Conservation (phyloP, 257 asterid species). For the Dorcoceras hygrometricum region DNA sequence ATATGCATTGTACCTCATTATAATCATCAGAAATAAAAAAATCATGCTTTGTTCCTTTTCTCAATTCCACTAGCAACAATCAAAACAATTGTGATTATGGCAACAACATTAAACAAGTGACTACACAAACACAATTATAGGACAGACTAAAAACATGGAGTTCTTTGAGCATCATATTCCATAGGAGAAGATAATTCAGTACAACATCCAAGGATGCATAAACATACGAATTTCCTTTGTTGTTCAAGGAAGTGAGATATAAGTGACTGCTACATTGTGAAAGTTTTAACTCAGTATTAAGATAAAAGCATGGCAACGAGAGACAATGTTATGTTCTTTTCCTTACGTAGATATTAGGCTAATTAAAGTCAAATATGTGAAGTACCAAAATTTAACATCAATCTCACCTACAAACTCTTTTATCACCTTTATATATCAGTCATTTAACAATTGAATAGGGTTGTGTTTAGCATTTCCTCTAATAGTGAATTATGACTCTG, state of each 20-base stretch:
- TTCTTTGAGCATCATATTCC: not conserved
- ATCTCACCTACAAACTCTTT: too few species aligned
- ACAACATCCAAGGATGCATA: not conserved
- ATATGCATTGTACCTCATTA: too few species aligned
- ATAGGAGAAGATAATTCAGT: constrained; percentile 12
- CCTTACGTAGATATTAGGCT: constrained; percentile 7
- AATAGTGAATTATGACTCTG: constrained; percentile 8
- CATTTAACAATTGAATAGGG: constrained; percentile 18
- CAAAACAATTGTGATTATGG: constrained; percentile 19
- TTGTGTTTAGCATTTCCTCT: constrained; percentile 7
- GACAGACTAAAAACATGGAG: not conserved
- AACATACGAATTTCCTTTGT: not conserved
- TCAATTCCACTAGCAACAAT: constrained; percentile 21
- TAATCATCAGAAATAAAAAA: too few species aligned
- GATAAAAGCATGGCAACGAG: constrained; percentile 1
- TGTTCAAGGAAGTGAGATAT: not conserved
- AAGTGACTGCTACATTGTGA: constrained; percentile 3
- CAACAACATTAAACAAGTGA: constrained; percentile 17
- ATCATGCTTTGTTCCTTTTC: too few species aligned
- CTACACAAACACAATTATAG: constrained; percentile 8
- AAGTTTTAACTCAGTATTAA: not conserved
- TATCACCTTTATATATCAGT: not conserved
- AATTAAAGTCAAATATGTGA: constrained; percentile 1
- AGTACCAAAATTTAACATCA: not conserved
- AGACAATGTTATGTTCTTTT: not conserved